Evolutionary conservation across 176 grass and related monocot species (phyloP).

Genomic region (Tillandsia leiboldiana): DNA sequence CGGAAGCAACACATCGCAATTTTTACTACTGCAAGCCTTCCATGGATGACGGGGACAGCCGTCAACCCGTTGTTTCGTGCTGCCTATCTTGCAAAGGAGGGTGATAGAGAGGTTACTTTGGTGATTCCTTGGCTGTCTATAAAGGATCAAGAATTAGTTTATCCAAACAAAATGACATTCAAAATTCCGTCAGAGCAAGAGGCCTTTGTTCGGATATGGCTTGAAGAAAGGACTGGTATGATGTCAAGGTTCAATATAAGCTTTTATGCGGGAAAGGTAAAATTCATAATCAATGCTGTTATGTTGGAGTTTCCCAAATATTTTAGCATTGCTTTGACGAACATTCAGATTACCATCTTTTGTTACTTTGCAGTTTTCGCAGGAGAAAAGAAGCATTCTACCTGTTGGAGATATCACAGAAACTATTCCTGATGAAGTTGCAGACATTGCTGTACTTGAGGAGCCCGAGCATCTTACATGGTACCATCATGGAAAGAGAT

Average conservation of each 20-base stretch:
- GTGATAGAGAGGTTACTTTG: slow-evolving; percentile 54
- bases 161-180: slow-evolving; percentile 84
- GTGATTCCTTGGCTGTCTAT: slow-evolving; percentile 84
- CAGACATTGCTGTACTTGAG: slow-evolving; percentile 88
- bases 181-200: slow-evolving; percentile 54
- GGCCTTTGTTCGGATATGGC: slow-evolving; percentile 59
- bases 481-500: slow-evolving; percentile 94
- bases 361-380: slow-evolving; percentile 53
- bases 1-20: slow-evolving; percentile 55
- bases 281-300: neutral
- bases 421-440: slow-evolving; percentile 66
- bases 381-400: slow-evolving; percentile 94
- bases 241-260: slow-evolving; percentile 49
- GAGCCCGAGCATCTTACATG: slow-evolving; percentile 99
- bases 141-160: slow-evolving; percentile 67
- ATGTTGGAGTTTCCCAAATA: slow-evolving; percentile 8
- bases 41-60: slow-evolving; percentile 95
- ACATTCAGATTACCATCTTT: neutral
- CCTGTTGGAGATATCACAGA: slow-evolving; percentile 92
- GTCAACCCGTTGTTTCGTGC: slow-evolving; percentile 90
- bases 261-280: slow-evolving; percentile 94
- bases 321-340: neutral
- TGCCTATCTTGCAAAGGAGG: slow-evolving; percentile 69
- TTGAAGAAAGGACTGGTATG: slow-evolving; percentile 57
- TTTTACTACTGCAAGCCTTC: slow-evolving; percentile 89